phyloP scores from a whole-genome alignment of 2,329 filamentous ascomycete species.

The Aspergillus pseudotamarii region DNA sequence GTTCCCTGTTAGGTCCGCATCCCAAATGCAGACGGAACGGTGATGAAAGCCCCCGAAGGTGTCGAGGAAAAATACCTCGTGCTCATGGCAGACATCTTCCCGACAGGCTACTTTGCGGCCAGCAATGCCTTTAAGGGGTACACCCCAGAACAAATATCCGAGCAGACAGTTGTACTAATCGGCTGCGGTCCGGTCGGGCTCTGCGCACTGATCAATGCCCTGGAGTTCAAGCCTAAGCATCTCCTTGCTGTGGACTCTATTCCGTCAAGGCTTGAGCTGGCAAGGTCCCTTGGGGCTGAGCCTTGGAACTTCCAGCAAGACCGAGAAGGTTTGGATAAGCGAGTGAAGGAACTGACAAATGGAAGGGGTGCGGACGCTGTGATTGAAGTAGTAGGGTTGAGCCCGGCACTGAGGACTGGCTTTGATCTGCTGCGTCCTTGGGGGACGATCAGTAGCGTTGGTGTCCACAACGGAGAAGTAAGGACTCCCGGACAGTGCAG shows the following conservation, averaged over 20 bases:
- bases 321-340: constrained; percentile 64
- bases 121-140: constrained; percentile 73
- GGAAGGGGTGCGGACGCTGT: constrained; percentile 84
- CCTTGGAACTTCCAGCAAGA: constrained; percentile 77
- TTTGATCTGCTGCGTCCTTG: constrained; percentile 73
- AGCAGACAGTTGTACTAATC: constrained; percentile 75
- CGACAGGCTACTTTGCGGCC: constrained; percentile 80
- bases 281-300: constrained; percentile 74
- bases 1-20: constrained; percentile 60
- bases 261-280: constrained; percentile 72
- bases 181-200: constrained; percentile 86
- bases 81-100: constrained; percentile 92
- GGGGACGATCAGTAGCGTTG: constrained; percentile 73
- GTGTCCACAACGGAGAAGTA: constrained; percentile 74
- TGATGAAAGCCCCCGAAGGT: constrained; percentile 70
- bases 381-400: constrained; percentile 75
- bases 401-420: constrained; percentile 68
- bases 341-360: constrained; percentile 73
- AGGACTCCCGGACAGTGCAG: constrained; percentile 18
- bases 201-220: constrained; percentile 76
- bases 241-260: constrained; percentile 80
- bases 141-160: constrained; percentile 58
- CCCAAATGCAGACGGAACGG: constrained; percentile 77
- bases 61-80: constrained; percentile 76
- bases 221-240: constrained; percentile 74